Conservation (phyloP, 2,329 filamentous ascomycete genomes). For the Teratosphaeria zuluensis region DNA sequence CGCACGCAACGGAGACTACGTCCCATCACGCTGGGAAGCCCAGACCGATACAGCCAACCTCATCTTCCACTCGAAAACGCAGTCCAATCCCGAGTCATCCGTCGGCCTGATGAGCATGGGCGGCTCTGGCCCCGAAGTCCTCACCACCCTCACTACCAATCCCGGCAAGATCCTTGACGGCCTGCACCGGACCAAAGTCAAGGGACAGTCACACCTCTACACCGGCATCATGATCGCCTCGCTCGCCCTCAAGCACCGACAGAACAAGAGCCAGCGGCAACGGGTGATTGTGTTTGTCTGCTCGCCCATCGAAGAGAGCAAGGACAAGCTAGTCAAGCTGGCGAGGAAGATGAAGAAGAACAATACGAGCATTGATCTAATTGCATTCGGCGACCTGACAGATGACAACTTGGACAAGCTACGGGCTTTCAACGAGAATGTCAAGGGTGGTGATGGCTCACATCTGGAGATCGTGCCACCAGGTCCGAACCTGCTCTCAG, state of each 20-base stretch:
- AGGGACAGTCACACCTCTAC: conserved; percentile 76
- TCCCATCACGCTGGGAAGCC: conserved; percentile 88
- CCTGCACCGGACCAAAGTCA: conserved; percentile 87
- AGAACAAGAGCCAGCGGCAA: conserved; percentile 94
- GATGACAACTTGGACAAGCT: conserved; percentile 84
- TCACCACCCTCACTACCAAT: conserved; percentile 92
- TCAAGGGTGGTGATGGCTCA: conserved; percentile 85
- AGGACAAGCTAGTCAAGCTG: conserved; percentile 78
- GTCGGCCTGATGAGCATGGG: conserved; percentile 99
- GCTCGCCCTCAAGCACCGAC: conserved; percentile 93
- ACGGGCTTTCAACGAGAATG: conserved; percentile 82
- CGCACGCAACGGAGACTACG: conserved; percentile 89
- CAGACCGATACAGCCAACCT: conserved; percentile 92
- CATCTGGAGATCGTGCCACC: conserved; percentile 85
- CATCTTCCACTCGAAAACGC: conserved; percentile 90
- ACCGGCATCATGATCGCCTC: conserved; percentile 94
- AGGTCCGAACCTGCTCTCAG: conserved; percentile 82
- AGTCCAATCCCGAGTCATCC: conserved; percentile 90
- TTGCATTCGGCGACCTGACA: conserved; percentile 88
- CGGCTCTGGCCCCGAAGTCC: conserved; percentile 90
- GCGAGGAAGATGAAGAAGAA: conserved; percentile 99
- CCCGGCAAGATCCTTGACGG: conserved; percentile 92
- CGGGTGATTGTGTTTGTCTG: conserved; percentile 96
- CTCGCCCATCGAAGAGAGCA: conserved; percentile 79
- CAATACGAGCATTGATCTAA: conserved; percentile 85